Evolutionary conservation across 148 eudicot species (phyloP).

Genomic region (Rhododendron griersonianum): DNA sequence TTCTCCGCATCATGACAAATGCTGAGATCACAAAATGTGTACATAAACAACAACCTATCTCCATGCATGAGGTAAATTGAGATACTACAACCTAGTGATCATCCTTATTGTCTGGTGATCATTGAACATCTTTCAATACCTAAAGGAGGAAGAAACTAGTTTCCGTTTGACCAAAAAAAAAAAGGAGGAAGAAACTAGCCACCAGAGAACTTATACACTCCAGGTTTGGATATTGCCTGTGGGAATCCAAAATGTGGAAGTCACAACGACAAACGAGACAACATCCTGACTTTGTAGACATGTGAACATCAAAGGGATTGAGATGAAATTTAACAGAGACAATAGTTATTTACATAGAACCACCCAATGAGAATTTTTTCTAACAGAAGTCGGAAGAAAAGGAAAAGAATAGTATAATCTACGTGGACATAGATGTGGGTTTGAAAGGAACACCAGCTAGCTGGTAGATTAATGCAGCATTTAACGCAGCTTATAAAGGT

Average conservation of each 20-base stretch:
- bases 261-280: background rate
- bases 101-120: background rate
- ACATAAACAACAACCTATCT: background rate
- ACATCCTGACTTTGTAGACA: background rate
- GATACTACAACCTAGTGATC: background rate
- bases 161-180: no score
- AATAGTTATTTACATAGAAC: background rate
- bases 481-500: background rate
- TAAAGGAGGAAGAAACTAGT: background rate
- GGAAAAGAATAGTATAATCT: background rate
- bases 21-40: background rate
- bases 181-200: background rate
- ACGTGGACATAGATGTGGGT: background rate
- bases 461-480: background rate
- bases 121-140: background rate
- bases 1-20: background rate
- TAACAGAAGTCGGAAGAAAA: background rate
- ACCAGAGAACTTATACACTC: background rate
- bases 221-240: background rate
- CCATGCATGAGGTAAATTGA: background rate
- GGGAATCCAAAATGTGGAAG: background rate
- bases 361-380: background rate
- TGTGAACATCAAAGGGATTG: background rate
- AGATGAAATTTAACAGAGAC: background rate
- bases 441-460: background rate